These are phyloP conservation scores for Thinopyrum elongatum DNA, from an alignment of 176 grass and related monocot species.

Conservation along the genomic window DNA sequence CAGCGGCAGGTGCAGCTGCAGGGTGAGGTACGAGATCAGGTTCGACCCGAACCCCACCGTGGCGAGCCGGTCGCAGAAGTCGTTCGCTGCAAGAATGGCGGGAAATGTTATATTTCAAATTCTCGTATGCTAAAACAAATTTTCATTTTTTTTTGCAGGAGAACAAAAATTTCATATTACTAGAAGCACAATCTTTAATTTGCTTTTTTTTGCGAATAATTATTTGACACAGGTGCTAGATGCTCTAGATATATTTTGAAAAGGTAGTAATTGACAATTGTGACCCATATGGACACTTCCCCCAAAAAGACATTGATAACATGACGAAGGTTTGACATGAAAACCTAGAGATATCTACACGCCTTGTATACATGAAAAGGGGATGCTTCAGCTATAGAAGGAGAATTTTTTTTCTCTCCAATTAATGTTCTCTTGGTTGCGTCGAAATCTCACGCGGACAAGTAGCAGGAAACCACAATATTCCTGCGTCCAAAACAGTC, in stretches of 20 bases:
- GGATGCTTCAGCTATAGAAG: neutral
- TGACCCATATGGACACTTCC: neutral
- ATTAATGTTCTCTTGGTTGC: neutral
- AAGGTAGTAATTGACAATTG: neutral
- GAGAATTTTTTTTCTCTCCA: neutral
- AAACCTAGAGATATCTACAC: neutral
- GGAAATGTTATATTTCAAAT: slow-evolving; percentile 22
- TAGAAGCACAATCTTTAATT: neutral
- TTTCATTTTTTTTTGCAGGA: too few relatives aligned
- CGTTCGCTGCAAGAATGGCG: slow-evolving; percentile 51
- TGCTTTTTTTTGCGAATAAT: too few relatives aligned
- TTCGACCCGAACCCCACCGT: slow-evolving; percentile 67
- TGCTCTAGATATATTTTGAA: neutral
- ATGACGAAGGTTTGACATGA: neutral
- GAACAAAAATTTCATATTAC: too few relatives aligned
- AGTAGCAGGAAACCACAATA: neutral
- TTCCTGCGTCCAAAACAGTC: too few relatives aligned
- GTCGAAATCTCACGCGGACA: neutral
- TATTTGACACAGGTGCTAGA: neutral
- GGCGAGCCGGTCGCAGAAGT: slow-evolving; percentile 67
- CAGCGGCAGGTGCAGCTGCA: slow-evolving; percentile 70
- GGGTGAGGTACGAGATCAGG: slow-evolving; percentile 84
- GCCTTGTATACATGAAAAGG: neutral
- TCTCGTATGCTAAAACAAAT: neutral
- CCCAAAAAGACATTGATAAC: neutral